phyloP scores from a whole-genome alignment of 2,329 filamentous ascomycete species.

The Tolypocladium pustulatum region DNA sequence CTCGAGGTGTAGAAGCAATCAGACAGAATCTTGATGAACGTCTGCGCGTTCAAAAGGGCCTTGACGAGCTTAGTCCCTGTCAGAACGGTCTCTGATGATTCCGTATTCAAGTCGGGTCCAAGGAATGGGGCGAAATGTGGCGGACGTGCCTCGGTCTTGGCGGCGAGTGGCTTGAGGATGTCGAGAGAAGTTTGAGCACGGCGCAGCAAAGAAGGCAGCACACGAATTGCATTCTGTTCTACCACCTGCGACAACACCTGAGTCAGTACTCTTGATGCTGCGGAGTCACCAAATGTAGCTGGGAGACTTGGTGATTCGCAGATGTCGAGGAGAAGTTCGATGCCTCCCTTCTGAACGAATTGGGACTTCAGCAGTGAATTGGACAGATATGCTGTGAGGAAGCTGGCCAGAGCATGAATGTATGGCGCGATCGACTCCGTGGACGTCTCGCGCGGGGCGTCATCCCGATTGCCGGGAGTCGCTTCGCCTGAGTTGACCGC shows the following conservation, averaged over 20 bases:
- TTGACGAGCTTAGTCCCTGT: slow-evolving; percentile 72
- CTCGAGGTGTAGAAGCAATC: slow-evolving; percentile 64
- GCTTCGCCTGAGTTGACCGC: slow-evolving; percentile 16
- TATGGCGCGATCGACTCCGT: slow-evolving; percentile 49
- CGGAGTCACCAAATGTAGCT: slow-evolving; percentile 45
- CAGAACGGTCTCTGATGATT: slow-evolving; percentile 29
- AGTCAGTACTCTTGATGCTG: slow-evolving; percentile 59
- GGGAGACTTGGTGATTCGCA: slow-evolving; percentile 73
- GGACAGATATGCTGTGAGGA: slow-evolving; percentile 63
- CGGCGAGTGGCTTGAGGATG: slow-evolving; percentile 54
- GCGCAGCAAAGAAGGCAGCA: slow-evolving; percentile 70
- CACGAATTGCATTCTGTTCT: slow-evolving; percentile 69
- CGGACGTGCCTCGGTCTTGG: slow-evolving; percentile 31
- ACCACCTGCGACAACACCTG: slow-evolving; percentile 68
- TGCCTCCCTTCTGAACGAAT: slow-evolving; percentile 70
- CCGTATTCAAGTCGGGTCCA: slow-evolving; percentile 26
- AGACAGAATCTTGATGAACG: slow-evolving; percentile 63
- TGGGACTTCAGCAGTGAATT: slow-evolving; percentile 62
- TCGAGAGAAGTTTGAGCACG: slow-evolving; percentile 62
- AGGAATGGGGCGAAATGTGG: slow-evolving; percentile 67
- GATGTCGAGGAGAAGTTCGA: slow-evolving; percentile 76
- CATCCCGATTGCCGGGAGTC: slow-evolving; percentile 5
- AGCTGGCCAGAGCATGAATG: slow-evolving; percentile 64
- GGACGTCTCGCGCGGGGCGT: slow-evolving; percentile 12
- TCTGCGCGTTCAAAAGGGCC: slow-evolving; percentile 65